Conservation (phyloP, 2,329 filamentous ascomycete genomes). For the Spiromastix sp. region DNA sequence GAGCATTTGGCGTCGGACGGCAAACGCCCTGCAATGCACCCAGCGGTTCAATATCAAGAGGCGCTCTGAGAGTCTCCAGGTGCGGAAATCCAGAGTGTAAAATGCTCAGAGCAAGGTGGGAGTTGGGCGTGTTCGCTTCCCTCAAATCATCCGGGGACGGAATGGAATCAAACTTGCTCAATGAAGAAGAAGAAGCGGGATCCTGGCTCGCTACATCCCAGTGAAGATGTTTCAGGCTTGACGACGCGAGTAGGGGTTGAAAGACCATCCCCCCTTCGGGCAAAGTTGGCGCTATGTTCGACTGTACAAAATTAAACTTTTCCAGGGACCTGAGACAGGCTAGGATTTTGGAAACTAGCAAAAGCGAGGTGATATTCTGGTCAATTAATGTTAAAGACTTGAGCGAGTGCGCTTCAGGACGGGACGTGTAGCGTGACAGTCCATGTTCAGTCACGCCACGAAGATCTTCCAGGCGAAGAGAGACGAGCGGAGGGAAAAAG, state of each 20-base stretch:
- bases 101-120: conserved; percentile 35
- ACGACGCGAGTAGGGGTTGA: conserved; percentile 39
- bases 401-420: conserved; percentile 34
- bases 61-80: conserved; percentile 31
- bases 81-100: conserved; percentile 32
- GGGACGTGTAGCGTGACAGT: conserved; percentile 41
- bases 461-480: conserved; percentile 46
- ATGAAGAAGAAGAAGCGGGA: conserved; percentile 24
- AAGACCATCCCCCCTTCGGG: conserved; percentile 33
- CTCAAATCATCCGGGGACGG: conserved; percentile 26
- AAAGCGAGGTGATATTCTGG: conserved; percentile 41
- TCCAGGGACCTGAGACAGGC: conserved; percentile 35
- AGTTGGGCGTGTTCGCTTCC: conserved; percentile 28
- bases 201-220: conserved; percentile 42
- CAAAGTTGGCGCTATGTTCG: conserved; percentile 36
- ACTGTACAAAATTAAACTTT: conserved; percentile 44
- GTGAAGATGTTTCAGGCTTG: conserved; percentile 42
- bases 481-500: conserved; percentile 41
- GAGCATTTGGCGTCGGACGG: conserved; percentile 27
- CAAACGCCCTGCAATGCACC: conserved; percentile 35
- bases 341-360: conserved; percentile 43
- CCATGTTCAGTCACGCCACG: conserved; percentile 47
- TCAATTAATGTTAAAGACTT: conserved; percentile 42
- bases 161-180: conserved; percentile 27
- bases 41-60: conserved; percentile 33